These are phyloP conservation scores for Theobroma cacao DNA, from an alignment of 345 rosid species.

Conservation along the genomic window DNA sequence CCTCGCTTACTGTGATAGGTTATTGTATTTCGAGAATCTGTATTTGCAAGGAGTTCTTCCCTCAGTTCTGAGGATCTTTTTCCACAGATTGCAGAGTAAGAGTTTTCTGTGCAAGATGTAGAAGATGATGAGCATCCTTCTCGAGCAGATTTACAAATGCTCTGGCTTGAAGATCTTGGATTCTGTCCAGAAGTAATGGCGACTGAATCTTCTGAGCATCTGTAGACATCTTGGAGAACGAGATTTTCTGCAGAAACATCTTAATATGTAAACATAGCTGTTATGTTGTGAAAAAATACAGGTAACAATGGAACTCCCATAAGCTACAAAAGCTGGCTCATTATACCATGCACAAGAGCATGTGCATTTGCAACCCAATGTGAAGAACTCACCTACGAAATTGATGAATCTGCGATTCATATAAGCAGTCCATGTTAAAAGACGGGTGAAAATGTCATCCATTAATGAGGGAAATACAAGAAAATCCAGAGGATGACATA, in stretches of 20 bases:
- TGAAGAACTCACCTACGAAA: constrained; percentile 47
- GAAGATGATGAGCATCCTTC: constrained; percentile 34
- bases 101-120: constrained; percentile 13
- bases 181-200: constrained; percentile 18
- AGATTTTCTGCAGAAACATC: constrained; percentile 48
- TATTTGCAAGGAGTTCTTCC: constrained; percentile 37
- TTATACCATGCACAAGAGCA: neutral
- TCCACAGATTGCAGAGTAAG: constrained; percentile 22
- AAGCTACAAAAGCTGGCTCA: neutral
- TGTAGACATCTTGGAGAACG: constrained; percentile 37
- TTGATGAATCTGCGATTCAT: constrained; percentile 31
- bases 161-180: constrained; percentile 30
- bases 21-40: constrained; percentile 18
- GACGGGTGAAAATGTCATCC: constrained; percentile 34
- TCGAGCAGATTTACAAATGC: constrained; percentile 19
- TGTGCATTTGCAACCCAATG: neutral
- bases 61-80: constrained; percentile 18
- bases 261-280: constrained; percentile 10
- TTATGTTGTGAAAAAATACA: neutral
- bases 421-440: constrained; percentile 38
- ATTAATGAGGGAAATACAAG: constrained; percentile 27
- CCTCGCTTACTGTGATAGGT: constrained; percentile 25
- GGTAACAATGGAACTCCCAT: neutral
- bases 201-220: constrained; percentile 28
- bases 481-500: constrained; percentile 21